phyloP scores from a whole-genome alignment of 352 stramenopile genomes.

The Phytophthora rubi region DNA sequence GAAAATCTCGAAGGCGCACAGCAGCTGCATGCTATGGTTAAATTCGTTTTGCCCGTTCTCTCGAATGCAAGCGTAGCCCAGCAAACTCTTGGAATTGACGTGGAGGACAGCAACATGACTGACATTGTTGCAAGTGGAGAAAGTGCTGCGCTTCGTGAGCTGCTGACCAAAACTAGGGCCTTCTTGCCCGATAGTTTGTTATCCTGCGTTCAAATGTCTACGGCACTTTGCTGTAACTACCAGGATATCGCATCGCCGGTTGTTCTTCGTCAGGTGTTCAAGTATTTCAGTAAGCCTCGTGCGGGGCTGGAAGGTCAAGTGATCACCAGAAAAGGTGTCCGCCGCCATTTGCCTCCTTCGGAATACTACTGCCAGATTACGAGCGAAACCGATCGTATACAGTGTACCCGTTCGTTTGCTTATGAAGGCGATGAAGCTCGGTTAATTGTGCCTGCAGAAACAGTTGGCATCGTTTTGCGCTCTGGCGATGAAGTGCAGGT shows the following conservation, averaged over 20 bases:
- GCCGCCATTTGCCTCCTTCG: constrained; percentile 47
- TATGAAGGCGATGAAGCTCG: constrained; percentile 40
- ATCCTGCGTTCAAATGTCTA: constrained; percentile 54
- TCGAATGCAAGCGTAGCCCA: constrained; percentile 48
- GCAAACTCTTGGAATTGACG: constrained; percentile 38
- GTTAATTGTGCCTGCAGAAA: constrained; percentile 49
- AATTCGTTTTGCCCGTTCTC: constrained; percentile 61
- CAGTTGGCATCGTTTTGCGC: constrained; percentile 34
- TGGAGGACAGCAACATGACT: constrained; percentile 21
- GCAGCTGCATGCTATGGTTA: constrained; percentile 71
- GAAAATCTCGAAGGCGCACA: constrained; percentile 48
- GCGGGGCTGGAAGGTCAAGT: constrained; percentile 20
- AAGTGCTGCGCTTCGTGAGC: constrained; percentile 21
- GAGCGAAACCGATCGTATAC: constrained; percentile 24
- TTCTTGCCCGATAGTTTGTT: constrained; percentile 52
- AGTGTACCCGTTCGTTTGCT: constrained; percentile 60
- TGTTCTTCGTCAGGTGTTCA: constrained; percentile 57
- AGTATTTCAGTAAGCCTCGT: constrained; percentile 52
- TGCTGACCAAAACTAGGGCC: constrained; percentile 42
- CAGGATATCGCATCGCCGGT: constrained; percentile 29
- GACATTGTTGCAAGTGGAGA: constrained; percentile 11
- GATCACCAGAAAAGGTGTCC: constrained; percentile 5
- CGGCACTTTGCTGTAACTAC: constrained; percentile 52
- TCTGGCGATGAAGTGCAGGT: constrained; percentile 39
- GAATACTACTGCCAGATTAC: constrained; percentile 48